phyloP scores from a whole-genome alignment of 2,329 filamentous ascomycete species.

The Nemania diffusa region DNA sequence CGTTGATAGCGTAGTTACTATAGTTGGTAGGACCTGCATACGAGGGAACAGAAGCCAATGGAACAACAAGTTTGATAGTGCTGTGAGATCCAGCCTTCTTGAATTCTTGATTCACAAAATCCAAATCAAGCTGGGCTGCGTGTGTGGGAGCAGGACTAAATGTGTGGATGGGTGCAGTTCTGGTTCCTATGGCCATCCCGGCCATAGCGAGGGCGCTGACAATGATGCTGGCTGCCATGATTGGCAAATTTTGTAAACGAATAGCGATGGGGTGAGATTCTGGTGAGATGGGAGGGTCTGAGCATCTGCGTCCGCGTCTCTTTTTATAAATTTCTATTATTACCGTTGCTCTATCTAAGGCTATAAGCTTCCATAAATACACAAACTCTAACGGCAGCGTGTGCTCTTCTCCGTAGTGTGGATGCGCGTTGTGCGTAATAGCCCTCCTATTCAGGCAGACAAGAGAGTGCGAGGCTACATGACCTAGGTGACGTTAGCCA shows the following conservation, averaged over 20 bases:
- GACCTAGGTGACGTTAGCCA: too few relatives aligned
- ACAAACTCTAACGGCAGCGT: background rate
- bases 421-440: too few relatives aligned
- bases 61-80: background rate
- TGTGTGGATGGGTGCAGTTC: background rate
- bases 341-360: background rate
- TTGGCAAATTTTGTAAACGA: background rate
- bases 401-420: too few relatives aligned
- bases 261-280: background rate
- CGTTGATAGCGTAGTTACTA: conserved; percentile 7
- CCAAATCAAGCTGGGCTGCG: background rate
- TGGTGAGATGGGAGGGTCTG: background rate
- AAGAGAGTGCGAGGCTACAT: too few relatives aligned
- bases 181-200: background rate
- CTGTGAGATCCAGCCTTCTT: conserved; percentile 6
- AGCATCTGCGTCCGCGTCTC: background rate
- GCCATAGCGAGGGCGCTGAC: conserved; percentile 1
- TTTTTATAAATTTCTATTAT: background rate
- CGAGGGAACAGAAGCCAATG: background rate
- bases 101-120: conserved; percentile 9
- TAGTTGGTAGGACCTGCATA: conserved; percentile 8
- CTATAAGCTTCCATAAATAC: background rate
- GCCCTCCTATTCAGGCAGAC: too few relatives aligned
- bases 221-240: background rate
- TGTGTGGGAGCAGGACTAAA: background rate